Base-by-base conservation (phyloP, 345 rosid species). In the Pistacia atlantica region DNA sequence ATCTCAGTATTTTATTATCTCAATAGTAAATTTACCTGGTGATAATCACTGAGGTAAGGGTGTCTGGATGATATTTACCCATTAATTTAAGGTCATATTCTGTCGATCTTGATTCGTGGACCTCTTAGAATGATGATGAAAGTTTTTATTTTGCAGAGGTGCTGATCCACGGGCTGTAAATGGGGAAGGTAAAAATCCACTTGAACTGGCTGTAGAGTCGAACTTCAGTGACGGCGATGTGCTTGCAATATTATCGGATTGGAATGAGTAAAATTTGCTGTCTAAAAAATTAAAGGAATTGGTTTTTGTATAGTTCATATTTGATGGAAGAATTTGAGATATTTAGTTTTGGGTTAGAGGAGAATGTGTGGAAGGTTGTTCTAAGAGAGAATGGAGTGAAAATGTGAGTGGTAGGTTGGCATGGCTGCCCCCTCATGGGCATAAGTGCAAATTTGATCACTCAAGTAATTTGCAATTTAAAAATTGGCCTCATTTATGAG, bases 81-180 rank as follows among this genome's bases (percentile, higher is more conserved):
- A 70, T 65, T 16, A 31, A 31, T 31, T 31, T 31, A 31, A 31
- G 33, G 2, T 31, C 33, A 31, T 31, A 31, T 31, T 31, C 33
- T 1, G 33, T 31, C 33, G 33, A 31, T 31, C 3, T 31, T 31
- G 2, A 1, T 31, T 31, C 3, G 33, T 31, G 33, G 33, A 31
- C 33, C 33, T 31, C 33, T 31, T 31, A 72, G 35, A 72, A 60
- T 25, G 65, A 67, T 69, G 20, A 42, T 42, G 9, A 8, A 42
- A 42, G 6, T 49, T 48, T 38, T 65, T 67, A n/a, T 48, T 70
- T 74, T 79, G 77, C 95, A 96, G 99, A 90, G 99, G 98, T 74
- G 97, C 99, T 22, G 88, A 96, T 83, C 89, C 87, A 14, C 86
- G 84, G 51, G 92, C 90, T 9, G 71, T 88, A 16, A 88, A 80